Percentiles rank a stretch among this genome's conserved stretches.
Conservation (phyloP, 1,284 basidiomycete genomes). For the Apiotrichum sp. region DNA sequence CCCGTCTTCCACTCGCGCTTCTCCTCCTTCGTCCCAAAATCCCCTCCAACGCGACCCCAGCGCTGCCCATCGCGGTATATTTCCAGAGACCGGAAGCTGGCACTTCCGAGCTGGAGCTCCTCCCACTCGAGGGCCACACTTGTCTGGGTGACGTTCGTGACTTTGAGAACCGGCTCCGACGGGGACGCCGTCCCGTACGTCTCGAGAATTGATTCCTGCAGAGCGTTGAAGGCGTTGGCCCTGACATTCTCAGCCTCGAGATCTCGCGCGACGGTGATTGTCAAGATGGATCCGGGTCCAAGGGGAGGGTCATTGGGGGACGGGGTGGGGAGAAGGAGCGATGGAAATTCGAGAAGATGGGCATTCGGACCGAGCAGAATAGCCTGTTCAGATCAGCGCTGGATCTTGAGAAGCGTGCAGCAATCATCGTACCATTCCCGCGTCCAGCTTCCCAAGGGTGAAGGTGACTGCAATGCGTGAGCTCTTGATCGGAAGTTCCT, state of each 20-base stretch:
- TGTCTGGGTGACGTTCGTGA: slow-evolving; percentile 92
- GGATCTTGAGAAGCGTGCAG: neutral
- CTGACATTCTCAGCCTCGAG: slow-evolving; percentile 70
- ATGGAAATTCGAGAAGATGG: slow-evolving; percentile 92
- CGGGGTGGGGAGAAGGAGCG: slow-evolving; percentile 66
- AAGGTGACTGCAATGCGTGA: slow-evolving; percentile 50
- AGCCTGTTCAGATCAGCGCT: slow-evolving; percentile 16
- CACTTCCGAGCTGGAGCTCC: slow-evolving; percentile 70
- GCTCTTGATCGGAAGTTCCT: neutral
- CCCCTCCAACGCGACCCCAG: slow-evolving; percentile 54
- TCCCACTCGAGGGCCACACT: slow-evolving; percentile 92
- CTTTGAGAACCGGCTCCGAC: slow-evolving; percentile 58
- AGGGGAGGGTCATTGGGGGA: slow-evolving; percentile 58
- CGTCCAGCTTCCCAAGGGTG: slow-evolving; percentile 63
- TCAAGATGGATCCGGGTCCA: slow-evolving; percentile 89
- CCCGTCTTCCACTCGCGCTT: slow-evolving; percentile 62
- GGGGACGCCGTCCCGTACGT: slow-evolving; percentile 67
- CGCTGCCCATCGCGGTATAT: slow-evolving; percentile 86
- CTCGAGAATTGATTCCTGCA: slow-evolving; percentile 72
- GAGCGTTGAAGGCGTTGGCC: slow-evolving; percentile 68
- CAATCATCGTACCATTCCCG: slow-evolving; percentile 43
- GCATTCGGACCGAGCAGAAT: slow-evolving; percentile 86
- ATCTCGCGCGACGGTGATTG: slow-evolving; percentile 86
- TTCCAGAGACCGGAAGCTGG: slow-evolving; percentile 76
- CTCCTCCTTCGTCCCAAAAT: slow-evolving; percentile 29